Evolutionary conservation across 805 yeast genomes (phyloP), one percentile per base, ranked within the genome.

Genomic region (Teunomyces cretensis): DNA sequence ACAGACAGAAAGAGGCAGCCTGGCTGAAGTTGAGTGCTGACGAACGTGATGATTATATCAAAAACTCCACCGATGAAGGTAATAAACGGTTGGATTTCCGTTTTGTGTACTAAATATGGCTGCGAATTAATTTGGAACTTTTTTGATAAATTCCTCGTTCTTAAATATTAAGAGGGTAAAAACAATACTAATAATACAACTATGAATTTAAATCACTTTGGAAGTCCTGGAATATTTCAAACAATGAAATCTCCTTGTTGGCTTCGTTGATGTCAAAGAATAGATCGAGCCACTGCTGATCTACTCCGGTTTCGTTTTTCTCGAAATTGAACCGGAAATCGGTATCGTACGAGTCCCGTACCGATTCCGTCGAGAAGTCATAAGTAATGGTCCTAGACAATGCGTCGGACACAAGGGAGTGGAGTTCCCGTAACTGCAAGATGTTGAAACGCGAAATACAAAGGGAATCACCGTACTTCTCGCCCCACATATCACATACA

Each of bases 11-110:
- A 42, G 80, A 70, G 2, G 53, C 50, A 39, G 60, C 56, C 13
- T 86, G 92, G 91, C 62, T 66, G 35, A 57, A 61, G 1, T 50
- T 82, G 75, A 60, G 79, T 1, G 55, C 45, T 1, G 82, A 79
- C 32, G 81, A 84, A 56, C 72, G 72, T 51, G 71, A 64, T 3
- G 60, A 70, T 1, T 85, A 85, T 59, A 53, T 72, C 16, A 44
- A 41, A 9, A 67, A 57, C 9, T 73, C 85, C 2, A 64, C 54
- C 0, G 87, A 83, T 55, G 64, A 61, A 31, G 89, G 89, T 6
- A 79, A 78, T 52, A 74, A 74, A 55, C 65, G 90, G 19, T 64
- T 85, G 33, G 86, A 85, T 43, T 69, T 68, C 48, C 50, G 64
- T 24, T 69, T 69, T 44, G 64, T 52, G 35, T 65, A 67, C 42